Evolutionary conservation across 1,284 basidiomycete genomes (phyloP).

Genomic region (Pyrrhoderma noxium): DNA sequence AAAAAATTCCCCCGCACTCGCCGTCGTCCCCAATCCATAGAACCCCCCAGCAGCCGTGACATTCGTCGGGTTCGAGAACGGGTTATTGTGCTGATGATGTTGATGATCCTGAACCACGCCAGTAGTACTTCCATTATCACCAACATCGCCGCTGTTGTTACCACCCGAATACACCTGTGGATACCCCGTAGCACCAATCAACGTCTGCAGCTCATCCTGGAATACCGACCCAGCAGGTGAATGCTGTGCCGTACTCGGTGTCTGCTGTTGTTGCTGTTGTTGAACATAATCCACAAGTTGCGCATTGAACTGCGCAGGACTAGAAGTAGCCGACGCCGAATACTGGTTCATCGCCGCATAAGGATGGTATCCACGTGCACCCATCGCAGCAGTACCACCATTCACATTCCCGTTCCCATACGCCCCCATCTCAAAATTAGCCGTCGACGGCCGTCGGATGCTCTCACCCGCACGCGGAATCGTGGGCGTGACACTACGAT

Average conservation of each 20-base stretch:
- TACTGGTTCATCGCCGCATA: conserved; percentile 33
- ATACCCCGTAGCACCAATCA: conserved; percentile 5
- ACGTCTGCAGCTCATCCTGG: conserved; percentile 8
- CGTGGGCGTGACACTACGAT: conserved; percentile 70
- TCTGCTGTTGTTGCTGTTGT: neutral
- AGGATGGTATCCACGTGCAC: conserved; percentile 45
- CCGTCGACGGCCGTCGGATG: conserved; percentile 44
- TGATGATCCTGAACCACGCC: no score
- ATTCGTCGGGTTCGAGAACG: no score
- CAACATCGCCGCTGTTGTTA: no score
- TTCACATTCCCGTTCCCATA: no score
- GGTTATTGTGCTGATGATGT: no score
- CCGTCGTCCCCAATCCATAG: no score
- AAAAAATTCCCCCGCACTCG: no score
- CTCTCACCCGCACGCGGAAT: conserved; percentile 41
- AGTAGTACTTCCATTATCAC: no score
- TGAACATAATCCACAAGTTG: conserved; percentile 32
- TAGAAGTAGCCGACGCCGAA: conserved; percentile 31
- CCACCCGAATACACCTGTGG: neutral
- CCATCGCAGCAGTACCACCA: conserved; percentile 13
- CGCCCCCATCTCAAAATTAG: conserved; percentile 32
- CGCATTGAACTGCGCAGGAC: conserved; percentile 45
- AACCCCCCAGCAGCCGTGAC: no score
- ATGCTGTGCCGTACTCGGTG: conserved; percentile 17
- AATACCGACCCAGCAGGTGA: conserved; percentile 25